These are phyloP conservation scores for Papilionanthe hybrid DNA, from an alignment of 116 monocot species.

Conservation along the genomic window DNA sequence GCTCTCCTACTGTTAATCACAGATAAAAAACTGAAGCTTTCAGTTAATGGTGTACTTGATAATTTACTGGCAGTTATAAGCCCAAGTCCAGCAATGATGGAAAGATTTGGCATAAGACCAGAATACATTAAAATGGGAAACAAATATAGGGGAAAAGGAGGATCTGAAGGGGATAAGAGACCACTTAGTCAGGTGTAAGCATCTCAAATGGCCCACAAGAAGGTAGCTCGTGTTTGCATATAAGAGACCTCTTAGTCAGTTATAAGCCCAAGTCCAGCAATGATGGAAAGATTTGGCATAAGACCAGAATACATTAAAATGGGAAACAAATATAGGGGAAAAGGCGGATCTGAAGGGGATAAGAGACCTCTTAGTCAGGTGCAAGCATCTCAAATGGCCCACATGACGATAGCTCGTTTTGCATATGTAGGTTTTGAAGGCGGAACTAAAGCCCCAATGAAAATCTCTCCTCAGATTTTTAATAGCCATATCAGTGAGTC, in stretches of 20 bases:
- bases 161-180: constrained; percentile 44
- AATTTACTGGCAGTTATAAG: constrained; percentile 67
- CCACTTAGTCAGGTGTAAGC: constrained; percentile 63
- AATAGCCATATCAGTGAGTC: constrained; percentile 55
- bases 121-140: constrained; percentile 78
- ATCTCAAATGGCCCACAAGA: constrained; percentile 43
- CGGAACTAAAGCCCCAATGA: constrained; percentile 51
- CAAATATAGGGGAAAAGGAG: constrained; percentile 76
- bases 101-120: constrained; percentile 94
- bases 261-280: constrained; percentile 65
- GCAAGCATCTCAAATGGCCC: constrained; percentile 56
- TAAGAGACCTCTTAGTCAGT: too few species aligned
- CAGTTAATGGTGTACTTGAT: constrained; percentile 79
- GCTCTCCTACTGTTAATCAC: constrained; percentile 37
- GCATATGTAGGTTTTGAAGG: constrained; percentile 57
- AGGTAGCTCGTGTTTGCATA: constrained; percentile 45
- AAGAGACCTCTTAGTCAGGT: constrained; percentile 48
- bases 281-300: constrained; percentile 99
- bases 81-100: constrained; percentile 88
- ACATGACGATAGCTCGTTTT: constrained; percentile 54
- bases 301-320: constrained; percentile 81
- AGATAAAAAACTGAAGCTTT: constrained; percentile 41
- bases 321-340: constrained; percentile 80
- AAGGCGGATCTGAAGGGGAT: constrained; percentile 47
- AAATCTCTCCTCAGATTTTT: constrained; percentile 69